Evolutionary conservation across 805 yeast species (phyloP).

Genomic region (Wickerhamomyces queroliae): DNA sequence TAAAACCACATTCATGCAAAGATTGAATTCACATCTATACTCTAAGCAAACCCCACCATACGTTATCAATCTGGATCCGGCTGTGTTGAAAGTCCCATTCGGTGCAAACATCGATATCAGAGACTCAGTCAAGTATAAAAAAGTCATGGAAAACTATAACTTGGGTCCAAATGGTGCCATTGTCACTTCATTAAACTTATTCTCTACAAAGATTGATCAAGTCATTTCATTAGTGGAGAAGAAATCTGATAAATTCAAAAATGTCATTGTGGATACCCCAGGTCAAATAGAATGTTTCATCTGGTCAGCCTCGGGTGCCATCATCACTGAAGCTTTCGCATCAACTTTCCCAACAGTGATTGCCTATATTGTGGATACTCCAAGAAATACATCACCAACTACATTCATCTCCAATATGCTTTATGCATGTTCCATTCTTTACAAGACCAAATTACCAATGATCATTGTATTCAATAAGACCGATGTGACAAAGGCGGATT

Average conservation of each 20-base stretch:
- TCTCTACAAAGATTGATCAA: conserved; percentile 94
- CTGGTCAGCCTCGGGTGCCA: conserved; percentile 97
- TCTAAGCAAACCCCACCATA: conserved; percentile 71
- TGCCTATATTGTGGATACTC: conserved; percentile 95
- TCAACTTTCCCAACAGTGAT: conserved; percentile 92
- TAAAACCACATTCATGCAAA: conserved; percentile 95
- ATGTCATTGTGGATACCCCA: conserved; percentile 92
- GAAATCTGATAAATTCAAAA: conserved; percentile 46
- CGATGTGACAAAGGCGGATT: conserved; percentile 77
- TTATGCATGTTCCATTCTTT: conserved; percentile 94
- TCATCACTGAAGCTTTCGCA: conserved; percentile 94
- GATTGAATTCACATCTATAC: conserved; percentile 86
- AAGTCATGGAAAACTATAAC: conserved; percentile 93
- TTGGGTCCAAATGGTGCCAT: conserved; percentile 98
- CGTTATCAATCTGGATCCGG: conserved; percentile 93
- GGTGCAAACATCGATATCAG: conserved; percentile 93
- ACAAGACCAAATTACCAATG: conserved; percentile 96
- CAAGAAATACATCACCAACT: conserved; percentile 89
- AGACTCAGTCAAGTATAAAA: conserved; percentile 91
- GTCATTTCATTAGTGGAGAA: conserved; percentile 83
- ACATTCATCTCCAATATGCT: conserved; percentile 98
- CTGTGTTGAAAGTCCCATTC: conserved; percentile 89
- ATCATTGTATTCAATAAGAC: conserved; percentile 93
- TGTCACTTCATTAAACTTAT: conserved; percentile 87
- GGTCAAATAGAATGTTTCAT: conserved; percentile 98